Base-by-base conservation (phyloP, 768 basidiomycete genomes). In the Rhizopogon vinicolor region DNA sequence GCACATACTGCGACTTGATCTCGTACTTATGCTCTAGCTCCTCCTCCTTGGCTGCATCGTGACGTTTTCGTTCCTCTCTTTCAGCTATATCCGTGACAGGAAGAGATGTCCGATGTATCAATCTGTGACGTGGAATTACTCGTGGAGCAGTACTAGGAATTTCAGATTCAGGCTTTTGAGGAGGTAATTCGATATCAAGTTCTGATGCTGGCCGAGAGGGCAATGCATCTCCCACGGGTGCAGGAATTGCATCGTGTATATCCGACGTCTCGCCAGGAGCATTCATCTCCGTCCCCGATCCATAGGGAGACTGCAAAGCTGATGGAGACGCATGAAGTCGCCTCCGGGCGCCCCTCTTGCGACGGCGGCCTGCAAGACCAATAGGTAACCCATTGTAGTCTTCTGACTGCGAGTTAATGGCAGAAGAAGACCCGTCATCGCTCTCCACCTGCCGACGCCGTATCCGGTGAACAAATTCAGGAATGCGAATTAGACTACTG, bases 1-100 rank as follows among this genome's bases (percentile, higher is more conserved):
- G 48, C 41, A 58, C 67, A 22, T 19, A 61, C 68, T 61, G 69
- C 41, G 16, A 60, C 46, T 55, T 69, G 72, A 56, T 66, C 46
- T 85, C 82, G 55, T 90, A 87, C 58, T 86, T 85, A 22, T 67
- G 70, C 50, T 74, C 74, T 25, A 81, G 68, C 42, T 72, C 73
- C 50, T 75, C 74, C 56, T 80, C 80, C 45, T 84, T 80, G 12
- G 72, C 74, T 46, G 76, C 74, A 52, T 63, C 64, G 44, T 71
- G 72, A 12, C 69, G 68, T 51, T 68, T 68, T 57, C 19, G 48
- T 16, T 37, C 14, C 10, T 22, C 19, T 25, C 19, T 25, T 13
- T 22, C 33, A 7, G 7, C 7, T 22, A 25, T 19, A 35, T 37
- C 46, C 1, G 19, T 16, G 9, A 49, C 14, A 16, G 72, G 74